Evolutionary conservation across 306 rosid species (phyloP), one percentile per base, ranked within the genome.

Genomic region (Corylus americana): DNA sequence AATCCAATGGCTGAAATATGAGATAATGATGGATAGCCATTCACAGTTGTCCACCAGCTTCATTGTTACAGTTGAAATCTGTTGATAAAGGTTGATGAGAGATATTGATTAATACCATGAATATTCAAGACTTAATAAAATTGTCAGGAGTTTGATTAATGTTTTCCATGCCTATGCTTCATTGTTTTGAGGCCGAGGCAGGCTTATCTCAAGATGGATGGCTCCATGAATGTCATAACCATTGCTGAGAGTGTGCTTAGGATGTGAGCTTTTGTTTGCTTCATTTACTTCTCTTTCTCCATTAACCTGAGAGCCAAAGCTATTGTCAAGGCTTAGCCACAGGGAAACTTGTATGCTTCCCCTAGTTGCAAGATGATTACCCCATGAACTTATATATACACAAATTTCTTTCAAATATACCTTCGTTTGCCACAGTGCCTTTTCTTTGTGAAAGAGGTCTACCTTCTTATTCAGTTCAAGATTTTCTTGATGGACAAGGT

Each of bases 141-240:
- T 63, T 13, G 29, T 42, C 29, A 71, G 80, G 16, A 66, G 87
- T 63, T 73, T 63, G 78, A 22, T 22, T 22, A 22, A 22, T 22
- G 25, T 22, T 22, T 22, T 22, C 0, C 25, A 22, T 80, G 64
- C 75, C 48, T 84, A 73, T 77, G 77, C 78, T 81, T 88, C 90
- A 49, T 66, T 85, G 83, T 81, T 81, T 63, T 85, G 90, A 82
- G 94, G 25, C 77, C 70, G 86, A 71, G 97, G 92, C 77, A 78
- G 95, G 81, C 92, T 88, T 85, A 92, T 90, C 88, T 89, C 92
- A 74, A 92, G 95, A 77, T 86, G 69, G 66, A 89, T 82, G 47
- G 93, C 86, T 44, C 77, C 78, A 44, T 77, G 90, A 76, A 86
- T 69, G 25, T 87, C 88, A 76, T 75, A 87, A 71, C 81, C 91